Conservation (phyloP, 176 grass and related monocot genomes). For the Eragrostis curvula region DNA sequence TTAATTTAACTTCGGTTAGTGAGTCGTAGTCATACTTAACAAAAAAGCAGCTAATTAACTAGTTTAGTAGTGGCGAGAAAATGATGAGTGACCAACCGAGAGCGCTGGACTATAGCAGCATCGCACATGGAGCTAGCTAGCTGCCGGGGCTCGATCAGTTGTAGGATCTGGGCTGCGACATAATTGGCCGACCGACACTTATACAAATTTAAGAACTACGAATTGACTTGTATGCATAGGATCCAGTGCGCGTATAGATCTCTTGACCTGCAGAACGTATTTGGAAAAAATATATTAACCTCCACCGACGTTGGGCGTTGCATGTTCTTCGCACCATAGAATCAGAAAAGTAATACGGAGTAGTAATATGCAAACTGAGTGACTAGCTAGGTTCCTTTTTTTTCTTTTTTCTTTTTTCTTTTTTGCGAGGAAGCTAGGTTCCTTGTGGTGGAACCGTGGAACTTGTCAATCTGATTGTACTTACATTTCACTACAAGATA, state of each 20-base stretch:
- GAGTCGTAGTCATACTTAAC: not conserved
- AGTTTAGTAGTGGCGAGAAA: not conserved
- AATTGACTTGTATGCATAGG: slow-evolving; percentile 7
- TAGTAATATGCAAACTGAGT: too few species aligned
- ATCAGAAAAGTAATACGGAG: too few species aligned
- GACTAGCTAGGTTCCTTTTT: too few species aligned
- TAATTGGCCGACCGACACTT: not conserved
- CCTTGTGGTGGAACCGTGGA: too few species aligned
- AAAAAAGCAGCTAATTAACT: not conserved
- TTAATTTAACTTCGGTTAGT: not conserved
- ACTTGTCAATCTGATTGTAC: too few species aligned
- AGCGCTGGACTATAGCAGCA: not conserved
- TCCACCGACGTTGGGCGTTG: too few species aligned
- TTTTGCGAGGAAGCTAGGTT: too few species aligned
- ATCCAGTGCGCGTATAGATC: not conserved
- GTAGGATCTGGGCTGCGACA: too few species aligned
- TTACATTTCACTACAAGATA: too few species aligned
- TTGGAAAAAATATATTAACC: not conserved
- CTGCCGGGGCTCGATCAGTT: not conserved
- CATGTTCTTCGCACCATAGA: too few species aligned
- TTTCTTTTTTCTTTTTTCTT: too few species aligned
- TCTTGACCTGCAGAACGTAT: not conserved
- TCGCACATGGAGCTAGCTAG: not conserved
- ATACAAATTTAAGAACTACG: not conserved
- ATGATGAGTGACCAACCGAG: not conserved